phyloP scores from a whole-genome alignment of 768 basidiomycete species.

The Lactarius deliciosus region DNA sequence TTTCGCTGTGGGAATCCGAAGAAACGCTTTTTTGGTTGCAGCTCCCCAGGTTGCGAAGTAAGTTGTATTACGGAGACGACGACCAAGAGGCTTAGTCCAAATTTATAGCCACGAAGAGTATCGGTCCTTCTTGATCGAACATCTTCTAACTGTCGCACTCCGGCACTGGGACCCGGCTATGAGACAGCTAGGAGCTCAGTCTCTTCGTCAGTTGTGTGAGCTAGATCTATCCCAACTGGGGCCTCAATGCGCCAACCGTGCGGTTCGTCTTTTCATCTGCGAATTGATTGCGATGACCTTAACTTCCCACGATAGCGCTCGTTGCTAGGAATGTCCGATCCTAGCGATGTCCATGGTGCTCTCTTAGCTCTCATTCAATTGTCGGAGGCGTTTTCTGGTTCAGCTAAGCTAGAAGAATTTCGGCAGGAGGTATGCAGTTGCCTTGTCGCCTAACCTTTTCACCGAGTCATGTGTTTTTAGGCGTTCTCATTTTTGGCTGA shows the following conservation, averaged over 20 bases:
- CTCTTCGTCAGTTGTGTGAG: slow-evolving; percentile 66
- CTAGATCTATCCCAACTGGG: slow-evolving; percentile 56
- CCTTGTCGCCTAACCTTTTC: neutral
- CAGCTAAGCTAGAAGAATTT: slow-evolving; percentile 21
- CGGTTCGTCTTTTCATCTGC: slow-evolving; percentile 44
- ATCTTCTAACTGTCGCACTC: slow-evolving; percentile 70
- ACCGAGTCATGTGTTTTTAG: slow-evolving; percentile 41
- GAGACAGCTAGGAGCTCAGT: slow-evolving; percentile 73
- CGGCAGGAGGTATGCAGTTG: slow-evolving; percentile 45
- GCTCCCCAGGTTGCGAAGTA: slow-evolving; percentile 87
- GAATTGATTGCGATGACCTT: slow-evolving; percentile 28
- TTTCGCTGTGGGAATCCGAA: slow-evolving; percentile 84
- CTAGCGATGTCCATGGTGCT: slow-evolving; percentile 75
- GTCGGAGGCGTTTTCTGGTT: slow-evolving; percentile 53
- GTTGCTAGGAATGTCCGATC: slow-evolving; percentile 63
- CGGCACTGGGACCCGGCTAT: slow-evolving; percentile 89
- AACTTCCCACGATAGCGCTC: slow-evolving; percentile 42
- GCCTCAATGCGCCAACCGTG: slow-evolving; percentile 46
- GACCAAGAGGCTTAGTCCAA: slow-evolving; percentile 3
- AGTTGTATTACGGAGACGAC: slow-evolving; percentile 36
- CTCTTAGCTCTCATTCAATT: slow-evolving; percentile 75
- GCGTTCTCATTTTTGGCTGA: slow-evolving; percentile 58
- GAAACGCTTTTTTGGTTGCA: slow-evolving; percentile 81
- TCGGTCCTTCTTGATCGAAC: slow-evolving; percentile 62
- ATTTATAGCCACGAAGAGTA: slow-evolving; percentile 73